These are phyloP conservation scores for Didymella segeticola DNA, from an alignment of 2,329 filamentous ascomycete species.

Conservation along the genomic window DNA sequence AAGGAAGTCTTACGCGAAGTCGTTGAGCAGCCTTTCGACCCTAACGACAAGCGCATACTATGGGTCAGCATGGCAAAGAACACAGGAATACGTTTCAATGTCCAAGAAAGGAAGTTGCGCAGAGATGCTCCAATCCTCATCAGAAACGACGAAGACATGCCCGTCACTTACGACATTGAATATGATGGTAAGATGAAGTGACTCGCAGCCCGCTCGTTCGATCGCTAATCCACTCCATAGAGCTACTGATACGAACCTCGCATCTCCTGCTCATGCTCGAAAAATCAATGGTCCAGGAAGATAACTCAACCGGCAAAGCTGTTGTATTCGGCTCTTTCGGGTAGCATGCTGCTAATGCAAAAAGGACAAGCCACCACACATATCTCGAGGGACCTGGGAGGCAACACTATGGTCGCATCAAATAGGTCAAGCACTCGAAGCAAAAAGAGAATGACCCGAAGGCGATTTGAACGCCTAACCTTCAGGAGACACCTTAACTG, in stretches of 20 bases:
- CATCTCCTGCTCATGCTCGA: constrained; percentile 62
- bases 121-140: constrained; percentile 62
- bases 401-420: background rate
- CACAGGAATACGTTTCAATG: constrained; percentile 73
- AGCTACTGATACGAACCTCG: constrained; percentile 42
- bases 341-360: constrained; percentile 12
- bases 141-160: constrained; percentile 66
- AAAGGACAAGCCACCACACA: background rate
- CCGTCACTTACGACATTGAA: constrained; percentile 72
- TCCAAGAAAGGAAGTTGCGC: constrained; percentile 60
- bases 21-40: constrained; percentile 11
- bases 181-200: constrained; percentile 67
- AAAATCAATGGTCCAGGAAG: constrained; percentile 66
- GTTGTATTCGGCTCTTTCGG: constrained; percentile 66
- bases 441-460: constrained; percentile 32
- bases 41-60: constrained; percentile 56
- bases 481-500: constrained; percentile 37
- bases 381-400: background rate
- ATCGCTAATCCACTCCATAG: constrained; percentile 16
- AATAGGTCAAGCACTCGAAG: background rate
- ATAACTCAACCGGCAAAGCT: constrained; percentile 68
- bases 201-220: background rate
- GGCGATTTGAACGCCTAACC: constrained; percentile 39
- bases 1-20: constrained; percentile 26
- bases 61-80: constrained; percentile 71